These are phyloP conservation scores for Blastobotrys capitulatus DNA, from an alignment of 1,139 yeast species.

Conservation along the genomic window DNA sequence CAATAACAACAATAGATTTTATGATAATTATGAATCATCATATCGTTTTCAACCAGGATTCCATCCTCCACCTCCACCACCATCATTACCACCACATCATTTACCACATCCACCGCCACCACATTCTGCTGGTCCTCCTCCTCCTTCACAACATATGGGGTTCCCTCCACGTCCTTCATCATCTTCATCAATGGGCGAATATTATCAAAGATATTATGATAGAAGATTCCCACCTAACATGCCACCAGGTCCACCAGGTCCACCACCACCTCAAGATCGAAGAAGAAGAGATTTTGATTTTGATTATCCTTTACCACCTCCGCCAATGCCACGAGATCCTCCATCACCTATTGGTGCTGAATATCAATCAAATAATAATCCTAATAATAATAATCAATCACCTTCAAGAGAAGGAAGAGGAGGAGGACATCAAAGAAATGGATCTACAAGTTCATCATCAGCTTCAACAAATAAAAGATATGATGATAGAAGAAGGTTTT, in stretches of 20 bases:
- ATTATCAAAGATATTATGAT: conserved; percentile 2
- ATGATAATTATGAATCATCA: conserved; percentile 4
- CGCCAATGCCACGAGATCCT: conserved; percentile 4
- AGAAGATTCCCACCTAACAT: too few species aligned
- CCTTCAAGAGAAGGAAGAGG: too few species aligned
- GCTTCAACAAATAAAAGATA: conserved; percentile 5
- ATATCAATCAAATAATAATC: neutral
- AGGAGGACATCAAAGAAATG: neutral
- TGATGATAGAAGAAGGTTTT: conserved; percentile 8
- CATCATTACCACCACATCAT: neutral
- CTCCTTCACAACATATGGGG: neutral
- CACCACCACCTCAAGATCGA: neutral
- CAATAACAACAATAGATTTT: neutral
- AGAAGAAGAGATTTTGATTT: conserved; percentile 5
- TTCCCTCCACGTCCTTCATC: neutral
- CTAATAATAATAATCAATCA: too few species aligned
- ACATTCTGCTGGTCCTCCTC: neutral
- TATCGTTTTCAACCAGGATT: neutral
- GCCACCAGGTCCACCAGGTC: too few species aligned
- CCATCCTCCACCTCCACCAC: conserved; percentile 1
- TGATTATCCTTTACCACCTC: conserved; percentile 4
- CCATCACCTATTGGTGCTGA: conserved; percentile 1
- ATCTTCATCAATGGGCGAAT: neutral
- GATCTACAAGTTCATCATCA: neutral
- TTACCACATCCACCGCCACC: neutral